Base-by-base conservation (phyloP, 2,329 filamentous ascomycete genomes). In the Curvularia verruculosa region DNA sequence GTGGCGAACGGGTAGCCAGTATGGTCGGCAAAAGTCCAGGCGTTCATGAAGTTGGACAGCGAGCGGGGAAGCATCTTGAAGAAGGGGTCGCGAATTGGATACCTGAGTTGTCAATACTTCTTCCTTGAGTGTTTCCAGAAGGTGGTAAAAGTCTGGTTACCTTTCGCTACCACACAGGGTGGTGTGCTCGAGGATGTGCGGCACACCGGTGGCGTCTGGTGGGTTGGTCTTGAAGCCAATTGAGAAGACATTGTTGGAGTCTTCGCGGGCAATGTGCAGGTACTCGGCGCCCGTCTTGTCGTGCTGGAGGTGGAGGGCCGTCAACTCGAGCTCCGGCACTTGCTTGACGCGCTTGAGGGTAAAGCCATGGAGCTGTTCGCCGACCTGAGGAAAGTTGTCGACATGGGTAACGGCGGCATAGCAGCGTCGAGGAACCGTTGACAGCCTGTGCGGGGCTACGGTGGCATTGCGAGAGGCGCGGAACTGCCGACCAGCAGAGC, bases 21-120 rank as follows among this genome's bases (percentile, higher is more conserved):
- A 76, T 99, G 93, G 72, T 98, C 94, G 21, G 92, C 90, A 24
- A 93, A 92, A 40, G 95, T 99, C 75, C 98, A 96, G 59, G 95
- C 95, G 77, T 99, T 99, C 95, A 99, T 99, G 74, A 97, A 99
- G 78, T 98, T 99, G 63, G 95, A 97, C n/a, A 99, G 84, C 5
- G 95, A 97, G 67, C 95, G 88, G 21, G 95, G 95, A 24, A 99
- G 85, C 95, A 99, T 99, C 84, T 98, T 99, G 83, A 99, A 99
- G 83, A 99, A 99, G 0, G 95, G 95, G 72, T 99, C 95, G 60
- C 95, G 91, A 56, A 99, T 94, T n/a, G 95, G 95, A 74, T 93
- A 96, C 76, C 91, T 94, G 49, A 44, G 19, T 1, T 13, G 59
- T 70, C 45, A 68, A 64, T 40, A 5, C 13, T 3, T 23, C 10